Evolutionary conservation across 1,139 yeast species (phyloP).

Genomic region (Taiozyma sp.): DNA sequence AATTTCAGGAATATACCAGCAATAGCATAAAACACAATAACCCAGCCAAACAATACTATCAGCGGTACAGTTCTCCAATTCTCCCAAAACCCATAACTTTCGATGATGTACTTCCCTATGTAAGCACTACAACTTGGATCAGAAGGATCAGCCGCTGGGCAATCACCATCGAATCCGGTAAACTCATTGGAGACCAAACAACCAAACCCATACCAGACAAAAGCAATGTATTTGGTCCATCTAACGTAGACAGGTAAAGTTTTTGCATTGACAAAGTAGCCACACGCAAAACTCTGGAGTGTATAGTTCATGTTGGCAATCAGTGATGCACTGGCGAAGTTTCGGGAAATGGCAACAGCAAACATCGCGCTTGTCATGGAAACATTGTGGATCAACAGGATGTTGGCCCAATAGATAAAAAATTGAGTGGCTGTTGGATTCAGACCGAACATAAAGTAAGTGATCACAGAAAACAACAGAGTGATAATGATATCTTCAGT

Average conservation of each 20-base stretch:
- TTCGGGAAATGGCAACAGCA: conserved; percentile 56
- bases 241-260: conserved; percentile 82
- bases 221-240: conserved; percentile 77
- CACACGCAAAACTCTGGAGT: conserved; percentile 71
- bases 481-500: conserved; percentile 71
- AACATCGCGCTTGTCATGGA: conserved; percentile 55
- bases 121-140: conserved; percentile 35
- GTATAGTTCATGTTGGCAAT: conserved; percentile 44
- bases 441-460: conserved; percentile 80
- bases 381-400: conserved; percentile 51
- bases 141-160: conserved; percentile 42
- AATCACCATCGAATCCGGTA: conserved; percentile 54
- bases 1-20: conserved; percentile 28
- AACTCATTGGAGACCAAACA: conserved; percentile 64
- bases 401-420: conserved; percentile 57
- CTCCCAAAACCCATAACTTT: conserved; percentile 54
- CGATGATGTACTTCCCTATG: conserved; percentile 50
- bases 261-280: conserved; percentile 71
- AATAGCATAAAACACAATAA: conserved; percentile 47
- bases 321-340: conserved; percentile 62
- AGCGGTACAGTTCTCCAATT: conserved; percentile 72
- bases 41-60: conserved; percentile 58
- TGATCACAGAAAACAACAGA: conserved; percentile 50
- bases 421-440: conserved; percentile 38
- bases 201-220: conserved; percentile 77